Evolutionary conservation across 148 eudicot species (phyloP), one percentile per base, ranked within the genome.

Genomic region (Vaccinium myrtillus): DNA sequence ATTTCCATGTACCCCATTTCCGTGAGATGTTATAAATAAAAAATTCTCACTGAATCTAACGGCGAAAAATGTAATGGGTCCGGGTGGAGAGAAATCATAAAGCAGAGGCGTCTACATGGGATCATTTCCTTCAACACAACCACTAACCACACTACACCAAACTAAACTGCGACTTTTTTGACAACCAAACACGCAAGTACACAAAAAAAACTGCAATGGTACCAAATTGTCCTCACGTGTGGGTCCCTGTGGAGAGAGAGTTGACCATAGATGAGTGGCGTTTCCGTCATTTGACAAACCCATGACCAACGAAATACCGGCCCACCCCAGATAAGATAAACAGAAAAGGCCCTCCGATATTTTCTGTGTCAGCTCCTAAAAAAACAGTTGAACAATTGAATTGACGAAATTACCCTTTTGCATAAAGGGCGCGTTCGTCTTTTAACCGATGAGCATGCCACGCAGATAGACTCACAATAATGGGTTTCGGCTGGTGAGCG

Each of bases 401-500:
- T 79, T 59, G 82, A 80, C 73, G 32, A 59, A 80, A 61, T 2
- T 80, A 61, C 82, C 82, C 82, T 80, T 43, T 1, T 0, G 12
- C 23, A 11, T 7, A 5, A 43, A 10, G 81, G 85, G 74, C 2
- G 43, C 9, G 65, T 77, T 76, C 0, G 74, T 59, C 81, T 46
- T 83, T 83, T 83, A 10, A 1, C 2, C 7, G 0, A 39, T 15
- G 16, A 16, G 25, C 79, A 27, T 59, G 81, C 85, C 81, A 83
- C 74, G 46, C 49, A 83, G 46, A 23, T 3, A 2, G 32, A n/a
- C n/a, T 39, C 6, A 23, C 76, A 73, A 88, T 82, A 79, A 85
- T 84, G 84, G 84, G 67, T 80, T 75, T 88, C 50, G 82, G 83
- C 84, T 25, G 82, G 86, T 85, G 86, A 56, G 78, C 82, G 77